Base-by-base conservation (phyloP, 2,329 filamentous ascomycete genomes). In the Microcyclosporella mali region DNA sequence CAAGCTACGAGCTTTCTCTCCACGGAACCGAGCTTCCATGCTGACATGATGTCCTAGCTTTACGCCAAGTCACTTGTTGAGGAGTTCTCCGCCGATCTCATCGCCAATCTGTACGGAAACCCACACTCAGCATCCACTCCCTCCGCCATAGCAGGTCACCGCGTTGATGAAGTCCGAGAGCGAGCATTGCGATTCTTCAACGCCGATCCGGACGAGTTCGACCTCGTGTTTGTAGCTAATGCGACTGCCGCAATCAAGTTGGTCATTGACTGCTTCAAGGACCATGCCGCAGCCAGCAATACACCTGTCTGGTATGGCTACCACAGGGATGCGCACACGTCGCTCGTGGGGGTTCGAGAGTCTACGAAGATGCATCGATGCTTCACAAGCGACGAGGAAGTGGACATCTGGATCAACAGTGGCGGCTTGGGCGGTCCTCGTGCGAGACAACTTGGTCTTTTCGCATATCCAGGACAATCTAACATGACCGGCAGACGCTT, bases 91-190 rank as follows among this genome's bases (percentile, higher is more conserved):
- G 58, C 55, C 14, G 73, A 78, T 51, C 71, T 84, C 61, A 65
- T 72, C 31, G 57, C 66, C 27, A 75, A 72, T 47, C 67, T 84
- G n/a, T 81, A 81, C 53, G 80, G 80, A 9, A 85, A 85, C 52
- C 81, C 81, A 2, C 82, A 85, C 58, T 84, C 81, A 1, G 71
- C 77, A 50, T 80, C 78, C 29, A 67, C 71, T 12, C 78, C 79
- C 0, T 79, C 78, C 11, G 74, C 72, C 42, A 63, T 76, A 15
- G 74, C 77, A 1, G 78, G 78, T 3, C 69, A 75, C 19, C 67
- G 74, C 44, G 73, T 84, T 27, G 76, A 82, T 49, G 66, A 70
- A 17, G 67, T 79, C 6, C 70, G 79, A 11, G 65, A 70, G 43
- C 70, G 72, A 43, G 67, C 77, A 14, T 69, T 82, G 10, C 58